These are phyloP conservation scores for Fusarium haematococcum DNA, from an alignment of 2,329 filamentous ascomycete species.

Conservation along the genomic window DNA sequence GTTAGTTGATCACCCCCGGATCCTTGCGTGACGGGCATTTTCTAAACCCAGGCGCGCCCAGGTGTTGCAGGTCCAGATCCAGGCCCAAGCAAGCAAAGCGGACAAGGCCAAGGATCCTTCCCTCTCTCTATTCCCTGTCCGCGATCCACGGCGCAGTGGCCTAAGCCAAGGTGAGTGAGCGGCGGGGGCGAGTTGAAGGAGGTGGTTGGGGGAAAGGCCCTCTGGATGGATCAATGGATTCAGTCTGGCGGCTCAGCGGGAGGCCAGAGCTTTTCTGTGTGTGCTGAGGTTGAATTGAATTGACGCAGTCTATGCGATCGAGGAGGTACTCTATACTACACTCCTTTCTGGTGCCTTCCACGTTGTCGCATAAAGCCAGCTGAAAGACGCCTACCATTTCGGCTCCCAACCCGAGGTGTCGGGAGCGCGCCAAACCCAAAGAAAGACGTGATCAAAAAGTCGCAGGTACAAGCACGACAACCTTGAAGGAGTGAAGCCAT, in stretches of 20 bases:
- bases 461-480: constrained; percentile 27
- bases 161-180: neutral
- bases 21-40: constrained; percentile 16
- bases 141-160: constrained; percentile 36
- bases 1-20: constrained; percentile 10
- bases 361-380: neutral
- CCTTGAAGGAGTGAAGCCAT: constrained; percentile 12
- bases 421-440: neutral
- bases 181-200: neutral
- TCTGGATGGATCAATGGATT: constrained; percentile 28
- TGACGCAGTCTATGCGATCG: neutral
- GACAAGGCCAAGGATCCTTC: neutral
- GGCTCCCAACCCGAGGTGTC: neutral
- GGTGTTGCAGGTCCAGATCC: constrained; percentile 11
- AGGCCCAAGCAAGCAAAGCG: neutral
- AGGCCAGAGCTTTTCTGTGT: constrained; percentile 3
- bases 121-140: constrained; percentile 20
- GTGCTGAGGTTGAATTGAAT: neutral
- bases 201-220: constrained; percentile 20
- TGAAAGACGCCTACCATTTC: neutral
- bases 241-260: constrained; percentile 34
- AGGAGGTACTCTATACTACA: neutral
- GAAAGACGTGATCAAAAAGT: constrained; percentile 4
- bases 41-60: neutral
- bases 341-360: neutral